Evolutionary conservation across 2,329 filamentous ascomycete genomes (phyloP), one percentile per base, ranked within the genome.

Genomic region (Stemphylium vesicarium): DNA sequence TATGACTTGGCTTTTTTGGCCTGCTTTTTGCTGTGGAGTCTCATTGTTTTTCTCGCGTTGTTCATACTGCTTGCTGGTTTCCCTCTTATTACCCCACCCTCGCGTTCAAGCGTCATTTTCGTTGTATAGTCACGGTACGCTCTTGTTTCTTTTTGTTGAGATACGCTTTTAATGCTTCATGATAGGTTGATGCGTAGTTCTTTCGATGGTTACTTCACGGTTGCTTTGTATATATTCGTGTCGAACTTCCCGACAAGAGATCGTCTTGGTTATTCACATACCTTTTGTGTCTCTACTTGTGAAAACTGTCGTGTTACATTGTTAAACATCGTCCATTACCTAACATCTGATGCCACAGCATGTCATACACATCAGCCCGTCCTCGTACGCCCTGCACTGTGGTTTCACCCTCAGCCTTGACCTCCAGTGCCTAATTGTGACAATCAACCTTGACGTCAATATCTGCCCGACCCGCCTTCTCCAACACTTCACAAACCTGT

Each of bases 91-190:
- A 22, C 20, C 18, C 38, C 38, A 40, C 44, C 29, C 20, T 18
- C 12, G 50, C 47, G 52, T 55, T 55, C n/a, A 37, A 51, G 52
- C 47, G 52, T 53, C 33, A 29, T 42, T 12, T 29, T 15, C 31
- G 10, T 45, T 49, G 36, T 49, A 26, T 16, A 35, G 29, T 35
- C 37, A 40, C 6, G 37, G 37, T 36, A 26, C 37, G 15, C 3
- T 32, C 16, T 32, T 26, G 11, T 49, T 40, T 16, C 26, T 18
- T n/a, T 39, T 41, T 40, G 37, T 35, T 26, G 13, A 29, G 36
- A 33, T 38, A 44, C 42, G 43, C 20, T 37, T 46, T 46, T 39
- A 48, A 32, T 48, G 42, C 42, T 48, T 48, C 15, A 48, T 40
- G 45, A 48, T 48, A 4, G 13, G 36, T 32, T 22, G 29, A 29